Conservation (phyloP, 495 filamentous ascomycete species). For the Tuber aestivum region DNA sequence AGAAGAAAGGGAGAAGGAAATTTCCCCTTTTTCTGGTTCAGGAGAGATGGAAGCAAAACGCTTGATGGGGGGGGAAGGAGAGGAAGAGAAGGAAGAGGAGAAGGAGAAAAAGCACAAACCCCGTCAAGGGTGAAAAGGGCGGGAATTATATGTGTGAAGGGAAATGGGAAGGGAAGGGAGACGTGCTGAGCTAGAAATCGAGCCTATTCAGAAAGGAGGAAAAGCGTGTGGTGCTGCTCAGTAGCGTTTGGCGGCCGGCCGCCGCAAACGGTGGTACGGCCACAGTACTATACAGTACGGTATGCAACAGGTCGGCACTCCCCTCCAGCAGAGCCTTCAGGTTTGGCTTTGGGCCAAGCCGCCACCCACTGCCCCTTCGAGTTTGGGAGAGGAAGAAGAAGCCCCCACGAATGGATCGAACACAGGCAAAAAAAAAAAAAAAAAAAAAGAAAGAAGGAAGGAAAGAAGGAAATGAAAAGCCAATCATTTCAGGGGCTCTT, state of each 20-base stretch:
- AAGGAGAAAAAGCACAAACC: background rate
- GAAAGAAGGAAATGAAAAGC: too few species aligned
- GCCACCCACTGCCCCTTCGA: background rate
- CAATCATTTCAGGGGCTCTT: background rate
- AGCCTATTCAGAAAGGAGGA: background rate
- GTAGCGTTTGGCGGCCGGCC: background rate
- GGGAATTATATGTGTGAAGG: slow-evolving; percentile 3
- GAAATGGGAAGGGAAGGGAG: background rate
- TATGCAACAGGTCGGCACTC: too few species aligned
- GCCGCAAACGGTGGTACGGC: background rate
- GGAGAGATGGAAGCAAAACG: background rate
- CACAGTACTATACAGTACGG: too few species aligned
- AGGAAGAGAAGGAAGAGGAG: background rate
- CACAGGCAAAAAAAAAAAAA: background rate
- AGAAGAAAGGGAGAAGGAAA: background rate
- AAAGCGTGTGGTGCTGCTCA: background rate
- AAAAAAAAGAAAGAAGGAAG: too few species aligned
- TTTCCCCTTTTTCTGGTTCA: background rate
- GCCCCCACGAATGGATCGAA: background rate
- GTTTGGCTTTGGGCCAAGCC: background rate
- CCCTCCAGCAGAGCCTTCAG: background rate
- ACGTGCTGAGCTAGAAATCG: background rate
- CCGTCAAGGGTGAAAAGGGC: slow-evolving; percentile 1
- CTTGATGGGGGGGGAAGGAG: background rate
- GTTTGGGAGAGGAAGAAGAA: background rate